phyloP scores from a whole-genome alignment of 352 stramenopile species.

The Phytopythium ostracodes region DNA sequence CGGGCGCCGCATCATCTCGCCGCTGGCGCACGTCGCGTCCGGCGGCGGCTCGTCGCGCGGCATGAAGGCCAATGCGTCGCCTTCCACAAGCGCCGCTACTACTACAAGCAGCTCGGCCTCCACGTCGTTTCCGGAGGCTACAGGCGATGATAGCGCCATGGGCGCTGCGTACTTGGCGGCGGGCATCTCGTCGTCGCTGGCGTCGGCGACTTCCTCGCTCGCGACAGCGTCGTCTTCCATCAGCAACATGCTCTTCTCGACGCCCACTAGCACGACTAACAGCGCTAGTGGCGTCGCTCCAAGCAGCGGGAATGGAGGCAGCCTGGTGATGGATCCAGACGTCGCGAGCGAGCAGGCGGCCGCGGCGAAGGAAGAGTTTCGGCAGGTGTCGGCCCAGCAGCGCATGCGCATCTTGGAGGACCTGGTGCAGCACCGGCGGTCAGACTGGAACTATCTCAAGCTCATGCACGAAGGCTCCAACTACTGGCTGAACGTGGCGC shows the following conservation, averaged over 20 bases:
- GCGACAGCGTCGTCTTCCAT: slow-evolving; percentile 39
- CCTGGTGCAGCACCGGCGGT: slow-evolving; percentile 62
- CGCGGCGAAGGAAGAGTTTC: slow-evolving; percentile 33
- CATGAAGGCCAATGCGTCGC: slow-evolving; percentile 1
- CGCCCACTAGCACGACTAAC: slow-evolving; percentile 19
- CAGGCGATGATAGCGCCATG: not conserved
- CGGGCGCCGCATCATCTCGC: slow-evolving; percentile 50
- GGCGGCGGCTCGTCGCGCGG: slow-evolving; percentile 3
- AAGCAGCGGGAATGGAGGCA: slow-evolving; percentile 3
- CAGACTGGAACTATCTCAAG: slow-evolving; percentile 81
- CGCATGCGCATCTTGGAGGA: slow-evolving; percentile 69
- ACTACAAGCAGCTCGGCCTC: not conserved
- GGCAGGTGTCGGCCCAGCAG: slow-evolving; percentile 59
- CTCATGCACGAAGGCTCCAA: slow-evolving; percentile 74
- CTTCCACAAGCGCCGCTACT: too few species aligned
- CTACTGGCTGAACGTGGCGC: slow-evolving; percentile 79
- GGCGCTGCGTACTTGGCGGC: slow-evolving; percentile 19
- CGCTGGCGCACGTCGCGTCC: slow-evolving; percentile 15
- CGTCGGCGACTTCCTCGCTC: slow-evolving; percentile 32
- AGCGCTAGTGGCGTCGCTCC: slow-evolving; percentile 10
- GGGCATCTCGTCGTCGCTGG: slow-evolving; percentile 25
- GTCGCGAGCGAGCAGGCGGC: slow-evolving; percentile 8
- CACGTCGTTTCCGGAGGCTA: not conserved
- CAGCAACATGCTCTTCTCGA: slow-evolving; percentile 35
- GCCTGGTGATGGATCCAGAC: slow-evolving; percentile 10